These are phyloP conservation scores for Physcomitrium patens DNA, from an alignment of 225 moss, liverwort and hornwort species.

Conservation along the genomic window DNA sequence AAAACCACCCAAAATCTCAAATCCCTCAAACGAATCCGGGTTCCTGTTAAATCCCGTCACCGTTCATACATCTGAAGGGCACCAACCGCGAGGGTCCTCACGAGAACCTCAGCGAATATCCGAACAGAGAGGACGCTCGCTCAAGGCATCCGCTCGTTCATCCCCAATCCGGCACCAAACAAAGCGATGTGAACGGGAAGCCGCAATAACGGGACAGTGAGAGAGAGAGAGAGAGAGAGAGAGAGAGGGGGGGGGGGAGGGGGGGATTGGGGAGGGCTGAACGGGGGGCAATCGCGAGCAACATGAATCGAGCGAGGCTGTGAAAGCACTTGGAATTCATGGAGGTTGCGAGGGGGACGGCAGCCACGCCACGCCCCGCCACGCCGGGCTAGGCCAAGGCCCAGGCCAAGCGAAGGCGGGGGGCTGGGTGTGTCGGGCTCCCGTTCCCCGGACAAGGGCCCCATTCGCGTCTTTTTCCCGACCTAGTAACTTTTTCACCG, in stretches of 20 bases:
- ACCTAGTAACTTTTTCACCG: too few species aligned
- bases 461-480: too few species aligned
- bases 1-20: background rate
- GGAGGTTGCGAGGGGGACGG: slow-evolving; percentile 19
- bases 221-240: background rate
- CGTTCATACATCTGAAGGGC: background rate
- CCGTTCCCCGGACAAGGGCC: too few species aligned
- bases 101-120: background rate
- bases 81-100: background rate
- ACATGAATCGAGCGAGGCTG: background rate
- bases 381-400: too few species aligned
- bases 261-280: background rate
- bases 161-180: slow-evolving; percentile 26
- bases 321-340: slow-evolving; percentile 16
- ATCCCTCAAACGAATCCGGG: background rate
- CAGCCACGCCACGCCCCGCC: background rate
- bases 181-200: background rate
- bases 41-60: background rate
- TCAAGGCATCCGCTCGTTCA: background rate
- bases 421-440: too few species aligned
- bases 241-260: background rate
- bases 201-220: background rate
- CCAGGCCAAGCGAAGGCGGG: too few species aligned
- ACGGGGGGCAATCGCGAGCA: background rate
- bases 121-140: background rate